Evolutionary conservation across 208 protist species (phyloP), one percentile per base, ranked within the genome.

Genomic region (Dictyostelium gargantuum): DNA sequence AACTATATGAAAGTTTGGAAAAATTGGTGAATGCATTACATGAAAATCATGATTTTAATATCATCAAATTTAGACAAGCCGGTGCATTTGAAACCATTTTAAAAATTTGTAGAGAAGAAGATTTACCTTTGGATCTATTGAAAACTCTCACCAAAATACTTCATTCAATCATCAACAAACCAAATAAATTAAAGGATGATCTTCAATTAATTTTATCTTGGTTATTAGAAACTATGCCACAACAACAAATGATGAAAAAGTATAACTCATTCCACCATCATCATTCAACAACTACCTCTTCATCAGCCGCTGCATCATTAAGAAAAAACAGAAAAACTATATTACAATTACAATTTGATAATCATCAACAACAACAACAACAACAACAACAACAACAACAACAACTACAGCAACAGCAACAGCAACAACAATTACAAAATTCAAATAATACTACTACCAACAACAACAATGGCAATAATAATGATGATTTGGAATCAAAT

Each of bases 31-130:
- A 74, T 26, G 68, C 32, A 3, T 42, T 89, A 21, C 63, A 89
- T 21, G 82, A 89, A 17, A 79, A 89, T 52, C 70, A 89, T 68
- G 70, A 66, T 46, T 89, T 89, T 26, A 89, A 89, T 54, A 89
- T 89, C 0, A 79, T 89, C 2, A 89, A 79, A 11, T 89, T 89
- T 42, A 19, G 82, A n/a, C 82, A 89, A 79, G 82, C 82, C 19
- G 82, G 68, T 79, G 70, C 82, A 13, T 89, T 79, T 79, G 82
- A 89, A 79, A 89, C 52, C 0, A 89, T 89, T 9, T 21, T 89
- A 32, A 89, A 89, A 44, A 89, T 79, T 3, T 89, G 82, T 52
- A n/a, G 70, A 44, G 82, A 89, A 48, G 68, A 89, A 19, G 82
- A 89, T 52, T 32, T 89, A 48, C 82, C 82, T 29, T 35, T 79